These are phyloP conservation scores for Penicillium hesseltinei DNA, from an alignment of 2,329 filamentous ascomycete species.

Conservation along the genomic window DNA sequence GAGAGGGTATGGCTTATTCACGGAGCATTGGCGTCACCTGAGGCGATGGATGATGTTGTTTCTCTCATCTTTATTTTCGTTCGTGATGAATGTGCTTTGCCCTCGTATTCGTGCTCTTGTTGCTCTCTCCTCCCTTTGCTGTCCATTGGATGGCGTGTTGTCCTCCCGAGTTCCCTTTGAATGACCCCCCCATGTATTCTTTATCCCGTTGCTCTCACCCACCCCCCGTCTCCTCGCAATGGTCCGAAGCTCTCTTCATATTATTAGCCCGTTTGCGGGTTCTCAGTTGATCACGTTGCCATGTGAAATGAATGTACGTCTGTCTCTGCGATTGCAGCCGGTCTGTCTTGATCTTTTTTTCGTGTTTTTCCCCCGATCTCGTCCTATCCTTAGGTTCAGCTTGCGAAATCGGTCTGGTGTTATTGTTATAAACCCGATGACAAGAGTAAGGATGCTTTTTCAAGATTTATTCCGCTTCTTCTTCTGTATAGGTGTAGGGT, in stretches of 20 bases:
- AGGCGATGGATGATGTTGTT: not conserved
- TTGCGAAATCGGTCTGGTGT: not conserved
- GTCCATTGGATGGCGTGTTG: not conserved
- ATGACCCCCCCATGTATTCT: conserved; percentile 7
- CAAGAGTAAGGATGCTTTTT: not conserved
- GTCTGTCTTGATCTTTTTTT: conserved; percentile 8
- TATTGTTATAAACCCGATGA: not conserved
- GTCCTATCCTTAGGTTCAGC: not conserved
- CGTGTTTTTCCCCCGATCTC: not conserved
- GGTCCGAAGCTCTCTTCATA: not conserved
- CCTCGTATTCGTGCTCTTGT: not conserved
- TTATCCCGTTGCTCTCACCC: not conserved
- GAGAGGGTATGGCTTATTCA: not conserved
- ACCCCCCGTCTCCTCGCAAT: not conserved
- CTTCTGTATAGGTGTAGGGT: not conserved
- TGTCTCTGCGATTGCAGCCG: conserved; percentile 15
- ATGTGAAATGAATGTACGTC: conserved; percentile 26
- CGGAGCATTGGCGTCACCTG: not conserved
- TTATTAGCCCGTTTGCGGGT: conserved; percentile 3
- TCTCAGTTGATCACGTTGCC: conserved; percentile 18
- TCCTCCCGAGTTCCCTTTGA: not conserved
- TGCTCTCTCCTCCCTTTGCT: not conserved
- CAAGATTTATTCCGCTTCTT: not conserved
- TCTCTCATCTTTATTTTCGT: not conserved
- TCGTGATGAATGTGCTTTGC: not conserved